phyloP scores from a whole-genome alignment of 2,329 filamentous ascomycete genomes.

The Aspergillus phoenicis region DNA sequence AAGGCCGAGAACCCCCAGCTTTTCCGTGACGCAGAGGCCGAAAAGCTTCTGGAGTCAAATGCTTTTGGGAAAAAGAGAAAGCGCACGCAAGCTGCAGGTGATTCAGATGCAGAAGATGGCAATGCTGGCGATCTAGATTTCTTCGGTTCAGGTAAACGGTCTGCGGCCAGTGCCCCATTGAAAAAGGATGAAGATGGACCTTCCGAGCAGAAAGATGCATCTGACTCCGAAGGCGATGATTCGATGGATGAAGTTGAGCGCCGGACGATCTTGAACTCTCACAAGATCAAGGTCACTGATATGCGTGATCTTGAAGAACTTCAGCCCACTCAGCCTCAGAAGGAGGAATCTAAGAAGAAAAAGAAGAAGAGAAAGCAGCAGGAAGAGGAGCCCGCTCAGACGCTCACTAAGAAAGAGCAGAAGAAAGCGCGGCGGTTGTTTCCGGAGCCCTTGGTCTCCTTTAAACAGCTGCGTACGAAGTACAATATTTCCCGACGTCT shows the following conservation, averaged over 20 bases:
- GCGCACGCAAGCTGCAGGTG: constrained; percentile 28
- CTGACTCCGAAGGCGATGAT: constrained; percentile 28
- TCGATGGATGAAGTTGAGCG: constrained; percentile 69
- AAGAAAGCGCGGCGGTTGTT: constrained; percentile 62
- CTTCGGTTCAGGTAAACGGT: constrained; percentile 37
- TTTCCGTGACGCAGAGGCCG: constrained; percentile 35
- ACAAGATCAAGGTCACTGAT: constrained; percentile 82
- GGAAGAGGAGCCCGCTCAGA: constrained; percentile 35
- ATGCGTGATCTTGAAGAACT: constrained; percentile 57
- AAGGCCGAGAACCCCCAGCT: constrained; percentile 43
- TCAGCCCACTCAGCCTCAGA: constrained; percentile 23
- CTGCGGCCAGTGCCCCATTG: constrained; percentile 23
- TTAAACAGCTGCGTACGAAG: constrained; percentile 68
- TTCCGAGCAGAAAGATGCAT: constrained; percentile 26
- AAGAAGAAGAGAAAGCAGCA: constrained; percentile 60
- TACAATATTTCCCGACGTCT: constrained; percentile 76
- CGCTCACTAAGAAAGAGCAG: constrained; percentile 51
- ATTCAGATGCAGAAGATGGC: constrained; percentile 17
- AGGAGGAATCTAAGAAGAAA: constrained; percentile 51
- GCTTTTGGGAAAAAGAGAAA: constrained; percentile 40
- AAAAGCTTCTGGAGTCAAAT: constrained; percentile 31
- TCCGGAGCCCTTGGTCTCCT: constrained; percentile 77
- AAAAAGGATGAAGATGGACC: constrained; percentile 21
- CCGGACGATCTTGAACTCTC: constrained; percentile 71
- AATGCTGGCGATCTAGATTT: constrained; percentile 37